Evolutionary conservation across 2,329 filamentous ascomycete species (phyloP), one percentile per base, ranked within the genome.

Genomic region (Beauveria brongniartii): DNA sequence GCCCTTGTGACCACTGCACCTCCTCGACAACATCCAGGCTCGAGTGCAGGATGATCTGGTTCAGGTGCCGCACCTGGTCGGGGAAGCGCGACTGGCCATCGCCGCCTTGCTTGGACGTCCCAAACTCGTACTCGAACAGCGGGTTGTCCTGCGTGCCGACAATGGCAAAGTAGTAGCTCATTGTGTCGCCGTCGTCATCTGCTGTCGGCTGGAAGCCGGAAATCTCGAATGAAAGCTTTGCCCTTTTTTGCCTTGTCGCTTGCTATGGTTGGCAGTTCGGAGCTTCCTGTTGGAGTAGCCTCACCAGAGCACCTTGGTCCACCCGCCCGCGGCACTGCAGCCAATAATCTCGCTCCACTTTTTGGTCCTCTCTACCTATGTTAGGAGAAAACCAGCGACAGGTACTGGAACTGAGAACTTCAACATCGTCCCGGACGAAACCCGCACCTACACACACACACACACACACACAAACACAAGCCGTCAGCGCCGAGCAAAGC

Each of bases 141-240:
- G 94, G 93, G 72, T 93, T 95, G 79, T 99, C 94, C 69, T 91
- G 90, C 24, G 92, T 95, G 71, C 92, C 94, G 74, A 99, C 86
- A 68, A 99, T 96, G 71, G 90, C 90, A 77, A 99, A 97, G 80
- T 97, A 97, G 82, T 97, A 99, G 63, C 92, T 97, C 94, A 97
- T 97, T 65, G 67, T 53, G 37, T 55, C 55, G 28, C 40, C 34
- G 43, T 30, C 43, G 8, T 61, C 20, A 61, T 56, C 28, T 46
- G 57, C 28, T 1, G 28, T 20, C 16, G 16, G 20, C 6, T 20
- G 18, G 5, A 26, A 20, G 50, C 28, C 41, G 12, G 12, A 34
- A 34, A 5, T 4, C 1, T 50, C 18, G 14, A 26, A 26, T 16
- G 12, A 46, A 30, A 18, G 37, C 20, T 14, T 37, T 28, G 37